A percentile compares a stretch with the other conserved stretches of the same genome.
Evolutionary conservation across 495 filamentous ascomycete species (phyloP).

Genomic region (Hyaloscypha bicolor): DNA sequence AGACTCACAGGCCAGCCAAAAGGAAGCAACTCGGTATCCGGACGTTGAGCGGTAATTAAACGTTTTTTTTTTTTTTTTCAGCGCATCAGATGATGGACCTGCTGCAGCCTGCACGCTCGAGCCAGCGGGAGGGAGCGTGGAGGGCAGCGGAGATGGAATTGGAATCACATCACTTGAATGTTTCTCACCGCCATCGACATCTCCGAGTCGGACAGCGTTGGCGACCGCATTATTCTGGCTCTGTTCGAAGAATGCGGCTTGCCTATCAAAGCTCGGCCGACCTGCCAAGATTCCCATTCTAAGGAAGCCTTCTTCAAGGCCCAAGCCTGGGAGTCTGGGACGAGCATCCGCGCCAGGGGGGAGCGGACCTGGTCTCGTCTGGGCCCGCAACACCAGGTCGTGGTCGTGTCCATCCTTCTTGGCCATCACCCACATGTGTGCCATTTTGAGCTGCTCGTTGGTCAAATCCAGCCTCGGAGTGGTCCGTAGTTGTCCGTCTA

Average conservation of each 20-base stretch:
- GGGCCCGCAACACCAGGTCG: not conserved
- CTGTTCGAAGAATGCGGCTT: not conserved
- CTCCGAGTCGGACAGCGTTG: not conserved
- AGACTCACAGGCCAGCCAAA: not conserved
- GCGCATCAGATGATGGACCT: conserved; percentile 21
- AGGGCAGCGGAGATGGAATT: not conserved
- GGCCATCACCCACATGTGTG: not conserved
- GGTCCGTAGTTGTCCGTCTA: not conserved
- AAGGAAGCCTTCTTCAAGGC: too few species aligned
- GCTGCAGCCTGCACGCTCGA: not conserved
- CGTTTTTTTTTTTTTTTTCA: conserved; percentile 16
- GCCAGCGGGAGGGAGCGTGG: conserved; percentile 1
- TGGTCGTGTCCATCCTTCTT: not conserved
- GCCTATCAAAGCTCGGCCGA: not conserved
- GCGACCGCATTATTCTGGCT: not conserved
- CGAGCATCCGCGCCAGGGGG: not conserved
- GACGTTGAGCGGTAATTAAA: conserved; percentile 12
- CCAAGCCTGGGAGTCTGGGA: not conserved
- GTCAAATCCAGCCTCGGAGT: not conserved
- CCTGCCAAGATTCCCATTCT: not conserved
- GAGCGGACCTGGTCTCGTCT: not conserved
- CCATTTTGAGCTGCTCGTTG: not conserved
- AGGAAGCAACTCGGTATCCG: not conserved
- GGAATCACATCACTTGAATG: not conserved
- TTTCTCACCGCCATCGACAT: conserved; percentile 1